Evolutionary conservation across 371 early-diverging fungal species (phyloP).

Genomic region (Mortierella sp.): DNA sequence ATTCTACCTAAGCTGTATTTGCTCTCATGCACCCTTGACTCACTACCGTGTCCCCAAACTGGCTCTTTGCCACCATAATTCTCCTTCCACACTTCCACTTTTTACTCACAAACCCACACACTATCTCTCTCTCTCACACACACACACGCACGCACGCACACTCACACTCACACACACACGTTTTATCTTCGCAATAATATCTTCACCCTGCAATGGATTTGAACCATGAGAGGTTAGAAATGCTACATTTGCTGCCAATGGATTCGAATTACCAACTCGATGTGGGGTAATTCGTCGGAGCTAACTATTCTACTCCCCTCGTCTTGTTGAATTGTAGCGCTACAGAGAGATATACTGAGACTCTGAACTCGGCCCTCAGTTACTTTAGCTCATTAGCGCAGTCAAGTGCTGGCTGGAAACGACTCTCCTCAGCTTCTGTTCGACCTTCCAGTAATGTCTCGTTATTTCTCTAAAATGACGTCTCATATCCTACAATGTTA

Average conservation of each 20-base stretch:
- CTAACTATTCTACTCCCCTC: background rate
- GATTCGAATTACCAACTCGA: background rate
- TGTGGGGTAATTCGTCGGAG: background rate
- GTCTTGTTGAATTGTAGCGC: conserved; percentile 16
- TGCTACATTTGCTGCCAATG: too few species aligned
- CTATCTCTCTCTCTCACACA: background rate
- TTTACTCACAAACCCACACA: background rate
- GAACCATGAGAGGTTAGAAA: conserved; percentile 49
- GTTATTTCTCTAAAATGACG: background rate
- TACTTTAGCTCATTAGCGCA: conserved; percentile 54
- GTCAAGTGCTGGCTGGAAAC: conserved; percentile 55
- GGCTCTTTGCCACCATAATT: conserved; percentile 3
- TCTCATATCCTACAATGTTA: background rate
- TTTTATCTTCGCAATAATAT: background rate
- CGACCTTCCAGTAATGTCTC: conserved; percentile 28
- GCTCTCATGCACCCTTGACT: background rate
- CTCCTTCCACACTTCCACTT: background rate
- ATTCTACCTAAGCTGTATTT: background rate
- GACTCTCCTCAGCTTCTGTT: conserved; percentile 50
- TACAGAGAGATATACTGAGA: conserved; percentile 56
- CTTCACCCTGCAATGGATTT: conserved; percentile 35
- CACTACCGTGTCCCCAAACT: background rate
- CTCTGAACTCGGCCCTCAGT: conserved; percentile 45
- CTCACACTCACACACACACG: background rate
- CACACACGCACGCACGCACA: background rate